Percentiles rank a stretch among this genome's conserved stretches.
These are phyloP conservation scores for Alternaria gansuensis DNA, from an alignment of 2,329 filamentous ascomycete genomes.

Conservation along the genomic window DNA sequence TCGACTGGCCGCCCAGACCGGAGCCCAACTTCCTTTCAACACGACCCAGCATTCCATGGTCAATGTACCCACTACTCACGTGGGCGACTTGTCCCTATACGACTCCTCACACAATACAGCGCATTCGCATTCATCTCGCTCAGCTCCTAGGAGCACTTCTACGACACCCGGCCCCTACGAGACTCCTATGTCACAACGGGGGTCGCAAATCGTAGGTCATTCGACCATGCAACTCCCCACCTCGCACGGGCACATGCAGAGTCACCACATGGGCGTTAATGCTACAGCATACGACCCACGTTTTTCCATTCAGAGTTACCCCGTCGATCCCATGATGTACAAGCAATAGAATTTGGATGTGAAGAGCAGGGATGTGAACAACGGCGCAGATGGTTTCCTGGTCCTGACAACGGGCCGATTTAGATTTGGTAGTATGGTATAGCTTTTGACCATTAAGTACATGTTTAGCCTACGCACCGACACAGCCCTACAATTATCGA, in stretches of 20 bases:
- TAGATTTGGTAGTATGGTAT: conserved; percentile 23
- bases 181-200: conserved; percentile 39
- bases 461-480: conserved; percentile 12
- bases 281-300: conserved; percentile 46
- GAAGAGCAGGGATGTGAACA: conserved; percentile 13
- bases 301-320: conserved; percentile 45
- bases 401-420: conserved; percentile 8
- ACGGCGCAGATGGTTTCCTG: conserved; percentile 5
- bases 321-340: conserved; percentile 50
- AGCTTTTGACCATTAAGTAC: conserved; percentile 23
- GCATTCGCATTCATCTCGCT: conserved; percentile 48
- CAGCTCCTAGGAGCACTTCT: conserved; percentile 44
- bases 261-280: conserved; percentile 45
- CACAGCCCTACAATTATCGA: conserved; percentile 13
- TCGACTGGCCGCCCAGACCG: conserved; percentile 48
- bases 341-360: conserved; percentile 33
- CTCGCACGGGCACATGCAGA: conserved; percentile 42
- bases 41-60: conserved; percentile 46
- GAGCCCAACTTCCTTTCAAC: conserved; percentile 48
- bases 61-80: conserved; percentile 42
- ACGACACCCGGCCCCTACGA: conserved; percentile 49
- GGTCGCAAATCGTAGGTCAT: conserved; percentile 37
- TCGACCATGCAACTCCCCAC: conserved; percentile 37
- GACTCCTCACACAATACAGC: conserved; percentile 44
- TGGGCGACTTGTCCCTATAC: conserved; percentile 50